Conservation (phyloP, 2,329 filamentous ascomycete species). For the Ophiocordyceps sinensis region DNA sequence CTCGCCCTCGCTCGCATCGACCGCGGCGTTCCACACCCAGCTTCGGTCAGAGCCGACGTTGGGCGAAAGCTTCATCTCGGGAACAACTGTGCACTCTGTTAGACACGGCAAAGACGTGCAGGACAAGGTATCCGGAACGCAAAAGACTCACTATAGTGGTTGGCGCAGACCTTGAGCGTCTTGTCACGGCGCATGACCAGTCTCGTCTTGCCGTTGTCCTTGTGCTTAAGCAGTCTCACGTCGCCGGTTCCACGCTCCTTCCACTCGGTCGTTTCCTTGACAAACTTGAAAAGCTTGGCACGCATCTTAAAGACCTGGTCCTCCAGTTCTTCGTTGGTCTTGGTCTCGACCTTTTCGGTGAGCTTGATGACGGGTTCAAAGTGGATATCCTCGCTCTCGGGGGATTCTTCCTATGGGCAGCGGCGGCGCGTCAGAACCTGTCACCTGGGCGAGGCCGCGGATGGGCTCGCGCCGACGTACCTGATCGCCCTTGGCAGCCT, state of each 20-base stretch:
- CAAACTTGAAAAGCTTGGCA: constrained; percentile 98
- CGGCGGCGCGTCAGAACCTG: constrained; percentile 1
- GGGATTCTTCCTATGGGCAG: constrained; percentile 49
- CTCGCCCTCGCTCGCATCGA: constrained; percentile 96
- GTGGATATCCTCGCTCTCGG: constrained; percentile 84
- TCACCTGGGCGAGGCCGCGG: not conserved
- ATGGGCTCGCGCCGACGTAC: constrained; percentile 20
- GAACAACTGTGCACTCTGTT: constrained; percentile 50
- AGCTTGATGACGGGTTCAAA: constrained; percentile 95
- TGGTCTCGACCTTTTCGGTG: constrained; percentile 91
- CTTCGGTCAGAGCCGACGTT: constrained; percentile 96
- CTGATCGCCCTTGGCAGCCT: constrained; percentile 41
- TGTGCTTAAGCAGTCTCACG: constrained; percentile 93
- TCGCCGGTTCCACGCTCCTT: constrained; percentile 98
- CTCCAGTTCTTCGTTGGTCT: constrained; percentile 97
- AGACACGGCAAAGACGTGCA: not conserved
- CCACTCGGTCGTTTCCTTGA: constrained; percentile 86
- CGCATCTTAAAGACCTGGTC: constrained; percentile 99
- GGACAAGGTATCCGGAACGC: not conserved
- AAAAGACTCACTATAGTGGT: constrained; percentile 78
- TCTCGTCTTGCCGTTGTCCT: constrained; percentile 94
- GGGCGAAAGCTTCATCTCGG: constrained; percentile 96
- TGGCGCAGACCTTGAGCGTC: constrained; percentile 99
- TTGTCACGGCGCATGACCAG: constrained; percentile 98
- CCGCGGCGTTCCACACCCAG: constrained; percentile 98